Evolutionary conservation across 2,329 filamentous ascomycete genomes (phyloP).

Genomic region (Simplicillium sp.): DNA sequence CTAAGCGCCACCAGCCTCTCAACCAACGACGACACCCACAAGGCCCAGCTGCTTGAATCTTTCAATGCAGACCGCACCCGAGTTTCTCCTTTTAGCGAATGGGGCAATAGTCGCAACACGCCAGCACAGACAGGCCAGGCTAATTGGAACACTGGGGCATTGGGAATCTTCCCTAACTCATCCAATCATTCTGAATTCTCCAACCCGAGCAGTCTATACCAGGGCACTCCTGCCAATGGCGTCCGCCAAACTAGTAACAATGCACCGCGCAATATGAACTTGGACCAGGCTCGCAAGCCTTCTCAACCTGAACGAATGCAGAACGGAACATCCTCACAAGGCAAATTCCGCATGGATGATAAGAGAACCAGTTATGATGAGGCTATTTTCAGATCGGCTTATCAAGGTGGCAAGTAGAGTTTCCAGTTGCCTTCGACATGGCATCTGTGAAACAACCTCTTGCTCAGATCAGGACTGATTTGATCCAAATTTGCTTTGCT

Average conservation of each 20-base stretch:
- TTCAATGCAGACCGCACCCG: constrained; percentile 16
- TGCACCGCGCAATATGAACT: neutral
- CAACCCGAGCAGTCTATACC: constrained; percentile 40
- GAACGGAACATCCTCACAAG: constrained; percentile 2
- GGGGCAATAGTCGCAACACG: constrained; percentile 11
- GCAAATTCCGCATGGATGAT: constrained; percentile 20
- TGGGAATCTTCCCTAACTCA: too few relatives aligned
- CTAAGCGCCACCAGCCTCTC: constrained; percentile 8
- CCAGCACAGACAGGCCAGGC: too few relatives aligned
- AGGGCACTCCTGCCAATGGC: constrained; percentile 30
- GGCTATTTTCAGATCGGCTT: constrained; percentile 23
- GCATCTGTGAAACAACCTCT: too few relatives aligned
- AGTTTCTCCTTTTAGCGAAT: constrained; percentile 20
- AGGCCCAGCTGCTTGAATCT: constrained; percentile 24
- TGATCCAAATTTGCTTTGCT: too few relatives aligned
- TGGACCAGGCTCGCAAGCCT: constrained; percentile 6
- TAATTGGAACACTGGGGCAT: too few relatives aligned
- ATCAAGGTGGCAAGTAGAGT: constrained; percentile 16
- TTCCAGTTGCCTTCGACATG: neutral
- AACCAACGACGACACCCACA: constrained; percentile 19
- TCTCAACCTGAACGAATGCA: neutral
- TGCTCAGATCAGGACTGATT: too few relatives aligned
- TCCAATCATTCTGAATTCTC: constrained; percentile 26
- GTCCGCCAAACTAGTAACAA: neutral
- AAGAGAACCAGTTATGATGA: constrained; percentile 24